Evolutionary conservation across 306 rosid genomes (phyloP).

Genomic region (Trifolium subterraneum): DNA sequence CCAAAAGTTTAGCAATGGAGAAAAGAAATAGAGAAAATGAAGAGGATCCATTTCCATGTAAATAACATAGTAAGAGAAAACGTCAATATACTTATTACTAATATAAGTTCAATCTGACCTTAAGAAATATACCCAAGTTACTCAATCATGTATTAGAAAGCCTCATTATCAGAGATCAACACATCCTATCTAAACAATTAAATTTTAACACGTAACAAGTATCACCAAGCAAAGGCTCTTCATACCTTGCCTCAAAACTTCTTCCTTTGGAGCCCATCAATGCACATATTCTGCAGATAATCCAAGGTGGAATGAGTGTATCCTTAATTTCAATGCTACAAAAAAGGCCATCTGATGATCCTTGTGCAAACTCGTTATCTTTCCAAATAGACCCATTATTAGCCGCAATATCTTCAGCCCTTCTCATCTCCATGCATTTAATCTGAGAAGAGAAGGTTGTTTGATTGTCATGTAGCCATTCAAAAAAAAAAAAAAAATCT

Average conservation of each 20-base stretch:
- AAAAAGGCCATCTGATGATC: conserved; percentile 53
- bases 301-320: conserved; percentile 88
- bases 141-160: conserved; percentile 6
- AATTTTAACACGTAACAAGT: conserved; percentile 10
- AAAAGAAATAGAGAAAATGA: neutral
- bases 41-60: neutral
- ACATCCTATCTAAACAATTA: conserved; percentile 28
- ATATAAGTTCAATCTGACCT: neutral
- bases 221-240: conserved; percentile 28
- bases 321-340: conserved; percentile 81
- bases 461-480: too few relatives aligned
- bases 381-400: conserved; percentile 48
- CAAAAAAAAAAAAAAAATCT: too few relatives aligned
- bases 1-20: neutral
- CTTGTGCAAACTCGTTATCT: conserved; percentile 52
- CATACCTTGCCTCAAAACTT: conserved; percentile 94
- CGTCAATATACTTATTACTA: neutral
- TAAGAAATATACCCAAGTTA: conserved; percentile 12
- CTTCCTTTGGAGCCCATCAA: conserved; percentile 70
- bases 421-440: conserved; percentile 79
- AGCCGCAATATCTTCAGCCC: conserved; percentile 60
- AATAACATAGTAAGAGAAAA: conserved; percentile 16
- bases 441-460: conserved; percentile 57
- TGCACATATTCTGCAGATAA: conserved; percentile 62
- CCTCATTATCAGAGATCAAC: conserved; percentile 23